These are phyloP conservation scores for Heterobasidion irregulare DNA, from an alignment of 1,284 basidiomycete genomes.

Conservation along the genomic window DNA sequence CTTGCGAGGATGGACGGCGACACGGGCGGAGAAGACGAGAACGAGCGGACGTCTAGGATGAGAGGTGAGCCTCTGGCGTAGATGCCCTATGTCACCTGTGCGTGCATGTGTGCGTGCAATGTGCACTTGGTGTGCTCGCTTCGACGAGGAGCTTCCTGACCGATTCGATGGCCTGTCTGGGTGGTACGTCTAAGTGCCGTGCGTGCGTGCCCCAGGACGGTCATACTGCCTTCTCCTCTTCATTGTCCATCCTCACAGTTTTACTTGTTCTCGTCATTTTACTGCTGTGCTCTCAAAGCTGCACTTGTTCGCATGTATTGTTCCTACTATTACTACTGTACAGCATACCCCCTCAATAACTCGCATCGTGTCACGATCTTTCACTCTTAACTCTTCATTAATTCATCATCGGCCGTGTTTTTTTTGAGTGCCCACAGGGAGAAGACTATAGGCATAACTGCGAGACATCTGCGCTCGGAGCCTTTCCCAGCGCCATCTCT, in stretches of 20 bases:
- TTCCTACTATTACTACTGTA: background rate
- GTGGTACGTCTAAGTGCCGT: background rate
- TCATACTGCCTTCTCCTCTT: background rate
- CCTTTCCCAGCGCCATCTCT: slow-evolving; percentile 23
- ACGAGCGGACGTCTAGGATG: slow-evolving; percentile 3
- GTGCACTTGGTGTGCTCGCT: background rate
- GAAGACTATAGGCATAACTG: slow-evolving; percentile 1
- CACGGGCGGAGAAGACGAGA: slow-evolving; percentile 15
- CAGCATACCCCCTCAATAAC: slow-evolving; percentile 1
- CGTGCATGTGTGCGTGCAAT: too few relatives aligned
- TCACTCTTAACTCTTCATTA: background rate
- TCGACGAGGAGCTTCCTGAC: background rate
- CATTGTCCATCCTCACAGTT: slow-evolving; percentile 4
- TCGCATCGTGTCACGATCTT: background rate
- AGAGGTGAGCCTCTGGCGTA: background rate
- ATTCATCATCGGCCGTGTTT: background rate
- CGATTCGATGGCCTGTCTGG: background rate
- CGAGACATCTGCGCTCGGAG: slow-evolving; percentile 22
- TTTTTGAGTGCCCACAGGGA: too few relatives aligned
- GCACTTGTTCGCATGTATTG: background rate
- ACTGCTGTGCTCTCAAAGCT: background rate
- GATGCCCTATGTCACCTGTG: too few relatives aligned
- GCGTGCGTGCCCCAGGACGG: background rate
- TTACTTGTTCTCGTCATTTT: background rate
- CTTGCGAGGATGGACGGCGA: slow-evolving; percentile 47